phyloP scores from a whole-genome alignment of 2,329 filamentous ascomycete species.

The Ambrosiella beaveri region DNA sequence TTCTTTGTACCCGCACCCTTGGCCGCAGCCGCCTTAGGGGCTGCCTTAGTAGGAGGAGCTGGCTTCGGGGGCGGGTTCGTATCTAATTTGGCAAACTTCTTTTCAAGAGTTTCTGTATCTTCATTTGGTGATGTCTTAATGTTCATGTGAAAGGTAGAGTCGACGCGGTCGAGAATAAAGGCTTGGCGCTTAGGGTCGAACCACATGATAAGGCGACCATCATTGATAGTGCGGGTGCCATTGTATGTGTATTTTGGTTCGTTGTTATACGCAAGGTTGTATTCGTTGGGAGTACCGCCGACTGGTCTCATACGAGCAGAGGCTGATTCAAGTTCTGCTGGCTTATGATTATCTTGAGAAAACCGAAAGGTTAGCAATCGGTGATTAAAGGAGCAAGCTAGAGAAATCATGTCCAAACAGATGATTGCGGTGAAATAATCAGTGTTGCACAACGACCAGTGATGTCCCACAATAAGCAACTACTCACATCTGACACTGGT shows the following conservation, averaged over 20 bases:
- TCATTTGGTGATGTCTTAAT: slow-evolving; percentile 52
- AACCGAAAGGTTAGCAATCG: not conserved
- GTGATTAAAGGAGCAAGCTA: too few species aligned
- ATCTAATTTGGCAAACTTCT: slow-evolving; percentile 50
- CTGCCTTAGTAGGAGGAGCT: not conserved
- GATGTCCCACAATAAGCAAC: not conserved
- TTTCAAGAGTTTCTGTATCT: slow-evolving; percentile 43
- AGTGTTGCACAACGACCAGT: too few species aligned
- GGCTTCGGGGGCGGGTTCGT: slow-evolving; percentile 15
- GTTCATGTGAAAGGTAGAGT: slow-evolving; percentile 79
- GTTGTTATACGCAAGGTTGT: slow-evolving; percentile 38
- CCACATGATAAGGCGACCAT: slow-evolving; percentile 48
- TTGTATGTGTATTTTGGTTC: slow-evolving; percentile 42
- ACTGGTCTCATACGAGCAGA: slow-evolving; percentile 34
- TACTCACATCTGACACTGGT: slow-evolving; percentile 40
- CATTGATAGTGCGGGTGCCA: slow-evolving; percentile 38
- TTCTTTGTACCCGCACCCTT: slow-evolving; percentile 7
- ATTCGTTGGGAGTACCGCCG: slow-evolving; percentile 32
- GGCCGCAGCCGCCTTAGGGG: not conserved
- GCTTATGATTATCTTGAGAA: slow-evolving; percentile 43
- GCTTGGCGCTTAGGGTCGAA: slow-evolving; percentile 59
- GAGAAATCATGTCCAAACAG: too few species aligned
- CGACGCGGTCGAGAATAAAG: slow-evolving; percentile 67
- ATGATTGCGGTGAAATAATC: too few species aligned
- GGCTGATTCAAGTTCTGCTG: slow-evolving; percentile 31